Percentiles rank a stretch among this genome's conserved stretches.
These are phyloP conservation scores for Podospora bellae-mahoneyi DNA, from an alignment of 495 filamentous ascomycete genomes.

Conservation along the genomic window DNA sequence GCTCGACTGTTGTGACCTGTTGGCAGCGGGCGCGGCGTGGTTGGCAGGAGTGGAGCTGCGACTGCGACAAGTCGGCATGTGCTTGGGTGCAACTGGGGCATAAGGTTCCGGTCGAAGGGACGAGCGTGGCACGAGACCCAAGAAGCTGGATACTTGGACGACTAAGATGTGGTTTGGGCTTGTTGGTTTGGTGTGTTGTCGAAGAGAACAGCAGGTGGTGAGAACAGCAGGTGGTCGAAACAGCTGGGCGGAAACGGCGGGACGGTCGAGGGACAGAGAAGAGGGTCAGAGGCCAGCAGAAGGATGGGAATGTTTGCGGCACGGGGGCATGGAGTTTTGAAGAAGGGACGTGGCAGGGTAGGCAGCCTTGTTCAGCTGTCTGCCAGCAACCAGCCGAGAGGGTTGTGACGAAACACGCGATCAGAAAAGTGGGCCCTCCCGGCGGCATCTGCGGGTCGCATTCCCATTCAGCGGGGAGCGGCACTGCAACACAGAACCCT, in stretches of 20 bases:
- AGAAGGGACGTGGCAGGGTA: conserved; percentile 3
- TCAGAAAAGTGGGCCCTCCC: conserved; percentile 15
- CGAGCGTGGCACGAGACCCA: background rate
- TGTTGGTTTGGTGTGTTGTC: background rate
- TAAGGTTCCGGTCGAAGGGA: background rate
- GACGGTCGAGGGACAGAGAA: background rate
- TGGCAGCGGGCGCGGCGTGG: conserved; percentile 10
- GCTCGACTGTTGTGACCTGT: conserved; percentile 1
- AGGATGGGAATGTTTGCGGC: conserved; percentile 8
- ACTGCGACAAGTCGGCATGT: background rate
- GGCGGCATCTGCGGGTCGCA: conserved; percentile 14
- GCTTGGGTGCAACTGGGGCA: conserved; percentile 3
- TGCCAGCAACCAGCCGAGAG: background rate
- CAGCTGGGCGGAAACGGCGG: background rate
- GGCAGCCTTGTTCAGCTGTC: conserved; percentile 12
- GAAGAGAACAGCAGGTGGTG: background rate
- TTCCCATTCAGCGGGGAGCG: conserved; percentile 7
- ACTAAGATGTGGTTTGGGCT: background rate
- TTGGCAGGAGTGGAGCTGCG: conserved; percentile 10
- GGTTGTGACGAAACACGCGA: conserved; percentile 26
- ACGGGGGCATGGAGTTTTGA: conserved; percentile 7
- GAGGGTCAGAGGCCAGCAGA: background rate
- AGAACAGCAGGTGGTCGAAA: background rate
- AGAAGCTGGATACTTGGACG: background rate
- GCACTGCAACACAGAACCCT: background rate